Evolutionary conservation across 345 rosid genomes (phyloP).

Genomic region (Populus alba): DNA sequence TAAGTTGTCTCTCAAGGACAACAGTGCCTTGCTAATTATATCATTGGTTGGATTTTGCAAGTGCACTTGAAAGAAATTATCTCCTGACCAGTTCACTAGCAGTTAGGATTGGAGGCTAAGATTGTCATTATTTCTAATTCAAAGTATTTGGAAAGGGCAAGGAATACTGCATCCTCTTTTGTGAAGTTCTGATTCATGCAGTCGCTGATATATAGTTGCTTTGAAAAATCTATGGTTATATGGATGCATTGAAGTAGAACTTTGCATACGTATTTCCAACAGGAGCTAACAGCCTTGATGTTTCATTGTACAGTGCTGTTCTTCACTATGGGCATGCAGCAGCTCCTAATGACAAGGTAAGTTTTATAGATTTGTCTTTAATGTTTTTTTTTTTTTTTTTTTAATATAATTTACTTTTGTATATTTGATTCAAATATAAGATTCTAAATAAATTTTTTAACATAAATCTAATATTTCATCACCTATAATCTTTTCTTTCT

Average conservation of each 20-base stretch:
- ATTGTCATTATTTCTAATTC: not conserved
- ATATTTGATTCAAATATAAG: too few relatives aligned
- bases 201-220: not conserved
- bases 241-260: not conserved
- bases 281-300: constrained; percentile 10
- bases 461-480: too few relatives aligned
- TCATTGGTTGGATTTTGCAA: not conserved
- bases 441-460: too few relatives aligned
- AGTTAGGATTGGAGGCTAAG: not conserved
- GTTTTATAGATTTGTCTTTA: not conserved
- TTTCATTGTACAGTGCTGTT: constrained; percentile 62
- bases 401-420: not conserved
- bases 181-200: not conserved
- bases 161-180: not conserved
- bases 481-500: too few relatives aligned
- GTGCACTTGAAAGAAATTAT: not conserved
- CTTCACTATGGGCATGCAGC: constrained; percentile 98
- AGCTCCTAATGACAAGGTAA: constrained; percentile 96
- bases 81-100: too few relatives aligned
- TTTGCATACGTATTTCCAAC: not conserved
- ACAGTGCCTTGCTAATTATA: not conserved
- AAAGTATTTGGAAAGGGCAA: not conserved
- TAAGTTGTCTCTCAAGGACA: not conserved
- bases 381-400: not conserved
- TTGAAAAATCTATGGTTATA: not conserved